Evolutionary conservation across 768 basidiomycete genomes (phyloP).

Genomic region (Lentinula raphanica): DNA sequence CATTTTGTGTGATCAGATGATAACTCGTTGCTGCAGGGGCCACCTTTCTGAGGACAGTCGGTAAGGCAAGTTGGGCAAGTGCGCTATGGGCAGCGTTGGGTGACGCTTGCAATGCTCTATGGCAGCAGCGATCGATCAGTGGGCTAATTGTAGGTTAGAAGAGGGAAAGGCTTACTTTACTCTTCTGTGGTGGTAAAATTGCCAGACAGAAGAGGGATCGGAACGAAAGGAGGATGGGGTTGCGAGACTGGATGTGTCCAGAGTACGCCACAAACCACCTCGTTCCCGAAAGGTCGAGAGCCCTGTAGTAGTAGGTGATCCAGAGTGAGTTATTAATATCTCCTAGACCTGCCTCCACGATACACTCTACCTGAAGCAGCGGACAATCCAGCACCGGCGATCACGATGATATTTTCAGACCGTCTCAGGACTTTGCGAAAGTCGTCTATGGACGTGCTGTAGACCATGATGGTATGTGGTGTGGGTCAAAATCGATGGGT

Average conservation of each 20-base stretch:
- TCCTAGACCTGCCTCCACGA: no score
- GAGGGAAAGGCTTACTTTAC: conserved; percentile 29
- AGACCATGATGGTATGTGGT: background rate
- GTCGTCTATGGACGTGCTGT: conserved; percentile 2
- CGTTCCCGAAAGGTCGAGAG: conserved; percentile 48
- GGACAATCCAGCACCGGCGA: conserved; percentile 20
- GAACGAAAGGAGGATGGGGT: conserved; percentile 46
- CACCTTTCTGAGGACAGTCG: conserved; percentile 23
- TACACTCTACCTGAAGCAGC: conserved; percentile 17
- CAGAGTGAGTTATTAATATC: no score
- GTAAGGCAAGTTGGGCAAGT: conserved; percentile 41
- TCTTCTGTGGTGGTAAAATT: conserved; percentile 63
- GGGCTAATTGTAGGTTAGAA: background rate
- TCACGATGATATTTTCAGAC: conserved; percentile 18
- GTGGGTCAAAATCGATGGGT: background rate
- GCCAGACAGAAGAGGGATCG: conserved; percentile 51
- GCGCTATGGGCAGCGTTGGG: conserved; percentile 56
- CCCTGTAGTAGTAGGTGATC: conserved; percentile 23
- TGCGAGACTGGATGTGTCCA: conserved; percentile 45
- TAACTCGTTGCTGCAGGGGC: conserved; percentile 41
- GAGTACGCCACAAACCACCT: conserved; percentile 48
- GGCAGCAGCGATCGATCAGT: conserved; percentile 11
- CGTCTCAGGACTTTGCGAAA: conserved; percentile 9
- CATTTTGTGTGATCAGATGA: conserved; percentile 55
- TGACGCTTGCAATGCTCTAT: conserved; percentile 39